Base-by-base conservation (phyloP, 2,329 filamentous ascomycete genomes). In the Alternaria postmessia region DNA sequence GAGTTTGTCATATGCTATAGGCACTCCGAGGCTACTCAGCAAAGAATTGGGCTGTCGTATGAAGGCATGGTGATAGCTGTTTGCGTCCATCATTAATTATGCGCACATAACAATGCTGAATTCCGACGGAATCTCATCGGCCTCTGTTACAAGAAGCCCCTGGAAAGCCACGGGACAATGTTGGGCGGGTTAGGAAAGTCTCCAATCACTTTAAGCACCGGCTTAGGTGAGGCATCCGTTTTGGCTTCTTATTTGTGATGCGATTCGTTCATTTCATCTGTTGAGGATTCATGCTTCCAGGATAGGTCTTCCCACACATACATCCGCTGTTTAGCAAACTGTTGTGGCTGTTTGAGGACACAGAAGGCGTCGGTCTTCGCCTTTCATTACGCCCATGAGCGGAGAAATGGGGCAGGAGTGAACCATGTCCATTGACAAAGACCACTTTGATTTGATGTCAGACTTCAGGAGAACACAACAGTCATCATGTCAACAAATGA, bases 201-300 rank as follows among this genome's bases (percentile, higher is more conserved):
- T 7, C 14, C 14, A 20, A 0, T 26, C 0, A 20, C 30, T 18
- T 49, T 1, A 1, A 14, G 0, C 20, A n/a, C 5, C 8, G 0
- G 16, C 8, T 49, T 24, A 22, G 46, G 30, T 16, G 46, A 38
- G 34, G 20, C 14, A 3, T 49, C 32, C 20, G n/a, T 24, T 38
- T 32, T 11, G 20, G 7, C 46, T 4, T 49, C 32, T 5, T 20
- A 20, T 12, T 49, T 16, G 30, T 24, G 9, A 7, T 46, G 20
- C 26, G 3, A 9, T 12, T 30, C 43, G 16, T 14, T 32, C 9
- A 11, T 14, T 20, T 3, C n/a, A 46, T 18, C 26, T 18, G 26
- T 18, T 46, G 43, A 28, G 26, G 26, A 20, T 9, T 18, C n/a
- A 7, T 32, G 3, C 30, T 26, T 16, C 2, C 24, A 46, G 14